Evolutionary conservation across 2,329 filamentous ascomycete species (phyloP).

Genomic region (Metarhizium album): DNA sequence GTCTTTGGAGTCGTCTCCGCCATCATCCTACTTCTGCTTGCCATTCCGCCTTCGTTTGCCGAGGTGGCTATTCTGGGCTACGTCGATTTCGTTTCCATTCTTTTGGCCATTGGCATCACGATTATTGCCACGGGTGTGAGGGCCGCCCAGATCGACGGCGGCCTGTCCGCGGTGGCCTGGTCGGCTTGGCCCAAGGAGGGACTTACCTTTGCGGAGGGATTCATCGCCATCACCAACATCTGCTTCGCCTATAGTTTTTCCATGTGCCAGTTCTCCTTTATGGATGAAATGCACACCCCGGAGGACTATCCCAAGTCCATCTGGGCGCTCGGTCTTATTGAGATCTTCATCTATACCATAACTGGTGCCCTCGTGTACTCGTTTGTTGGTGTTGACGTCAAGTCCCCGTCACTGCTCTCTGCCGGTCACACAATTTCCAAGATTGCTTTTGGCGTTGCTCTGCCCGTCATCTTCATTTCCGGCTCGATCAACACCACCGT

Average conservation of each 20-base stretch:
- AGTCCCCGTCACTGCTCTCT: conserved; percentile 57
- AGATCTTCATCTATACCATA: conserved; percentile 55
- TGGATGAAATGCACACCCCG: conserved; percentile 43
- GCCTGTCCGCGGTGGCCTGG: conserved; percentile 25
- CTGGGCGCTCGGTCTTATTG: conserved; percentile 47
- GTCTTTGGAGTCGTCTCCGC: conserved; percentile 35
- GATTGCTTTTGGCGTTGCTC: conserved; percentile 57
- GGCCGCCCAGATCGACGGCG: conserved; percentile 19
- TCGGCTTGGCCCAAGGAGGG: conserved; percentile 34
- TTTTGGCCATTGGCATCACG: conserved; percentile 52
- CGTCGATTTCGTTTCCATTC: conserved; percentile 50
- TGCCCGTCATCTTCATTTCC: conserved; percentile 64
- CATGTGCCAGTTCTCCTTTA: conserved; percentile 41
- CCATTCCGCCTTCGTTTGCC: conserved; percentile 36
- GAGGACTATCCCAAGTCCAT: conserved; percentile 43
- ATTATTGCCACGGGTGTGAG: conserved; percentile 53
- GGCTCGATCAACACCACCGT: conserved; percentile 56
- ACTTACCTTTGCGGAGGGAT: conserved; percentile 41
- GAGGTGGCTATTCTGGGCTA: conserved; percentile 39
- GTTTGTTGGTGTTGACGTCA: conserved; percentile 52
- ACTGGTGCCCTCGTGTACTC: conserved; percentile 59
- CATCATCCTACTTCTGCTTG: conserved; percentile 33
- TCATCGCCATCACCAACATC: conserved; percentile 56
- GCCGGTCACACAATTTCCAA: conserved; percentile 49
- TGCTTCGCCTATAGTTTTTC: conserved; percentile 56